These are phyloP conservation scores for Panellus pusillus DNA, from an alignment of 768 basidiomycete species.

Conservation along the genomic window DNA sequence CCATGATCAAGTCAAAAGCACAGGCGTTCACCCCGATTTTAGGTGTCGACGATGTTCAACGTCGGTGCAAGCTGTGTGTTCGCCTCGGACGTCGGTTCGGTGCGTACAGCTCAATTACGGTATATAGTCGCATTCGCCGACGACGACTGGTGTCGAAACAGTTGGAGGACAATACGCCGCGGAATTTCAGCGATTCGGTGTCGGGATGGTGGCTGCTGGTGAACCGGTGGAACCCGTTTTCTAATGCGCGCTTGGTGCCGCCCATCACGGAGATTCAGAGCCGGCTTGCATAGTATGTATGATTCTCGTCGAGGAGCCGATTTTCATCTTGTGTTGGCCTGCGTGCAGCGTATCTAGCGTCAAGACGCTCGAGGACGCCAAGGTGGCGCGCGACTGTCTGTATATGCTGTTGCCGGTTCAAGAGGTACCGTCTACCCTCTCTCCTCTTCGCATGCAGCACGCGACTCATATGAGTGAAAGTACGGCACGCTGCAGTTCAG, in stretches of 20 bases:
- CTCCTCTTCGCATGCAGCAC: not conserved
- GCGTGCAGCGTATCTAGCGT: slow-evolving; percentile 92
- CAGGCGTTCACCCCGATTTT: slow-evolving; percentile 6
- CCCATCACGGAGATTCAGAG: slow-evolving; percentile 93
- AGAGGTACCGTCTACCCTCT: slow-evolving; percentile 49
- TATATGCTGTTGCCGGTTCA: slow-evolving; percentile 97
- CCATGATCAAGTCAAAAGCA: too few relatives aligned
- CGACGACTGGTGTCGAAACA: slow-evolving; percentile 27
- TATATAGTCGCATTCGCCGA: too few relatives aligned
- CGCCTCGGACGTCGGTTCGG: slow-evolving; percentile 90
- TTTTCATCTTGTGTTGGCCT: too few relatives aligned
- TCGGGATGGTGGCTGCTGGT: slow-evolving; percentile 96
- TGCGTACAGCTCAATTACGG: slow-evolving; percentile 35
- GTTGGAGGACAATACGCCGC: slow-evolving; percentile 93
- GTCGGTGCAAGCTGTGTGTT: slow-evolving; percentile 90
- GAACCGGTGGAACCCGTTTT: slow-evolving; percentile 93
- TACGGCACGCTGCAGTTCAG: slow-evolving; percentile 90
- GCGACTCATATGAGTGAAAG: slow-evolving; percentile 23
- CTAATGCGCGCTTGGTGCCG: slow-evolving; percentile 72
- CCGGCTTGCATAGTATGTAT: slow-evolving; percentile 86
- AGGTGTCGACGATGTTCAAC: slow-evolving; percentile 90
- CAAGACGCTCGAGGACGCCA: slow-evolving; percentile 94
- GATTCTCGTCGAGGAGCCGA: not conserved
- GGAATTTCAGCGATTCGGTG: slow-evolving; percentile 91
- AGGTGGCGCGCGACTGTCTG: slow-evolving; percentile 81